Evolutionary conservation across 805 yeast species (phyloP).

Genomic region (Metschnikowia hibisci): DNA sequence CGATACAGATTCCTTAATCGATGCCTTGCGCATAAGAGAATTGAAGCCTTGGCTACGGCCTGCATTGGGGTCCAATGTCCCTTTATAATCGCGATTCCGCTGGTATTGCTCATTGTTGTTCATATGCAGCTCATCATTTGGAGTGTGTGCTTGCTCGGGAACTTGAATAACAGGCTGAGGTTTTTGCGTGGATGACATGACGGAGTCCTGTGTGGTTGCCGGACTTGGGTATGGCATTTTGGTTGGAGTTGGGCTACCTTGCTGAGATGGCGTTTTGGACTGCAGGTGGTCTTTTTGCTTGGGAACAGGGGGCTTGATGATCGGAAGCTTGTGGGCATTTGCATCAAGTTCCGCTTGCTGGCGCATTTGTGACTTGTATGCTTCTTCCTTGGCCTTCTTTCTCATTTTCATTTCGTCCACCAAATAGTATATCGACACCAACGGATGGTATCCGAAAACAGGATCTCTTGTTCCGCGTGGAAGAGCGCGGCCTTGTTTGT

Average conservation of each 20-base stretch:
- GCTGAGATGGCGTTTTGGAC: conserved; percentile 1
- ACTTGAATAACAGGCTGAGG: conserved; percentile 11
- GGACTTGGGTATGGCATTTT: conserved; percentile 1
- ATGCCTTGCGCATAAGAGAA: conserved; percentile 34
- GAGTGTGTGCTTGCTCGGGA: conserved; percentile 42
- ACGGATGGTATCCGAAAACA: conserved; percentile 81
- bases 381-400: conserved; percentile 56
- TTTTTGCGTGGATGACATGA: neutral
- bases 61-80: conserved; percentile 33
- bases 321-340: neutral
- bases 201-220: conserved; percentile 2
- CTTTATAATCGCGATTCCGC: conserved; percentile 14
- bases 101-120: neutral
- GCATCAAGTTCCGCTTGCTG: conserved; percentile 15
- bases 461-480: conserved; percentile 53
- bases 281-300: neutral
- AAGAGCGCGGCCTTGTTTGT: conserved; percentile 35
- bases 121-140: conserved; percentile 6
- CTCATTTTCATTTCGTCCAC: conserved; percentile 81
- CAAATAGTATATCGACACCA: conserved; percentile 78
- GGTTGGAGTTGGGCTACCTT: conserved; percentile 1
- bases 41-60: conserved; percentile 29
- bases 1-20: conserved; percentile 28
- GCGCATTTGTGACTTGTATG: conserved; percentile 29
- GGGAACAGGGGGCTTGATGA: conserved; percentile 1